Percentiles rank a stretch among this genome's conserved stretches.
phyloP scores from a whole-genome alignment of 1,284 basidiomycete genomes.

The Afroboletus lepidellus region DNA sequence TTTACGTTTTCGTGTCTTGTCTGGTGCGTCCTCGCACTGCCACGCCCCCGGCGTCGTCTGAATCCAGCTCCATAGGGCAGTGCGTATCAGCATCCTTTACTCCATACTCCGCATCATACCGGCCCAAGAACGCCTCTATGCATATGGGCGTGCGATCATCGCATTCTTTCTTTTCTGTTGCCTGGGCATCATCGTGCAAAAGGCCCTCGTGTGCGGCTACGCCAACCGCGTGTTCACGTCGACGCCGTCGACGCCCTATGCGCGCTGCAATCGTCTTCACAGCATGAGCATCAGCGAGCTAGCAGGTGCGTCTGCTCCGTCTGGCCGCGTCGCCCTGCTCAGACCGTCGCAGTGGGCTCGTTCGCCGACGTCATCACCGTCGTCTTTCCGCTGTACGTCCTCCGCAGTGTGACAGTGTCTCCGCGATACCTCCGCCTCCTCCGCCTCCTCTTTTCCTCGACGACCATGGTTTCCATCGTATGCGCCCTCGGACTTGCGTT shows the following conservation, averaged over 20 bases:
- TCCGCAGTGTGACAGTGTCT: constrained; percentile 14
- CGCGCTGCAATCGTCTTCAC: background rate
- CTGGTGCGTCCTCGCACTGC: constrained; percentile 13
- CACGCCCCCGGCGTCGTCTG: background rate
- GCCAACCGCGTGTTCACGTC: background rate
- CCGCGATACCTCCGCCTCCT: constrained; percentile 17
- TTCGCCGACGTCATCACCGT: background rate
- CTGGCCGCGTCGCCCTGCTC: background rate
- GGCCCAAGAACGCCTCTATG: constrained; percentile 6
- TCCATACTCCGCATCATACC: constrained; percentile 18
- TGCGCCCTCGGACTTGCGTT: constrained; percentile 4
- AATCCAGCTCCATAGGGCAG: constrained; percentile 5
- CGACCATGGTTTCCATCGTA: constrained; percentile 8
- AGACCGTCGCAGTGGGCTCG: constrained; percentile 2
- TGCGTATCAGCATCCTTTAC: constrained; percentile 15
- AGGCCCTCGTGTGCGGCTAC: background rate
- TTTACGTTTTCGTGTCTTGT: constrained; percentile 6
- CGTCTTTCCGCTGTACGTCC: constrained; percentile 15
- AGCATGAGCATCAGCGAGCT: background rate
- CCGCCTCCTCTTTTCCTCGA: constrained; percentile 14
- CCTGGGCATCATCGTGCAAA: background rate
- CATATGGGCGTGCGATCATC: constrained; percentile 8
- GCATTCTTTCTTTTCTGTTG: constrained; percentile 9
- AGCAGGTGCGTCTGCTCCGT: background rate
- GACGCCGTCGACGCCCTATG: background rate